Evolutionary conservation across 441 rosid genomes (phyloP).

Genomic region (Macaranga tanarius): DNA sequence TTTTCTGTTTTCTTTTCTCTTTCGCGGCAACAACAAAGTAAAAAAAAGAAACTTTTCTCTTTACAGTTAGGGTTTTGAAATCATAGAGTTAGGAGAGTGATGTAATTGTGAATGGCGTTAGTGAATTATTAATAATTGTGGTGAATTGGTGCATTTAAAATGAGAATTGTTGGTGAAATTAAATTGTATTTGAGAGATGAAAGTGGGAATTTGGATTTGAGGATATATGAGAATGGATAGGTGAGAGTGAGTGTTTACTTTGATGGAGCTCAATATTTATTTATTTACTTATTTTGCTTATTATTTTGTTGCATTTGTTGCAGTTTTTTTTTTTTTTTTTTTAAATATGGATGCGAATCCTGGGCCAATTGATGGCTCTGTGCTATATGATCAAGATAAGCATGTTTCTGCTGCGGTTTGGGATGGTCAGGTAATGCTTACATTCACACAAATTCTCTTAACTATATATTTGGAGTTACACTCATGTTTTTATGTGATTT

Average conservation of each 20-base stretch:
- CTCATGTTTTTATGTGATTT: too few species aligned
- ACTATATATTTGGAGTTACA: too few species aligned
- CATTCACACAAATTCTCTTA: not conserved
- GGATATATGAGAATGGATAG: too few species aligned
- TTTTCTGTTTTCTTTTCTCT: not conserved
- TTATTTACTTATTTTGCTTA: not conserved
- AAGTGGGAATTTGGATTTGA: too few species aligned
- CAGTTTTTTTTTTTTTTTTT: not conserved
- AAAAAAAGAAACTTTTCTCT: too few species aligned
- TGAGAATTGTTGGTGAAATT: too few species aligned
- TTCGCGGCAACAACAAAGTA: constrained; percentile 11
- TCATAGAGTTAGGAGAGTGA: too few species aligned
- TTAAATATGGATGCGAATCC: constrained; percentile 49
- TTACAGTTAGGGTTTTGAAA: not conserved
- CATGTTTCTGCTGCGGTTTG: constrained; percentile 96
- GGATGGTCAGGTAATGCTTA: constrained; percentile 83
- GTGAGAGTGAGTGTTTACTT: not conserved
- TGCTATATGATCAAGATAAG: constrained; percentile 90
- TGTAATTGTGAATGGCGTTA: too few species aligned
- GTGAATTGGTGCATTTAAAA: too few species aligned
- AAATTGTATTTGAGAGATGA: too few species aligned
- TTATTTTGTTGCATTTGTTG: not conserved
- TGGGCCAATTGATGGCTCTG: constrained; percentile 69
- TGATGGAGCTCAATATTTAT: not conserved
- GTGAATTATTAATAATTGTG: too few species aligned